Base-by-base conservation (phyloP, 2,329 filamentous ascomycete genomes). In the Ceratocystis cacaofunesta region DNA sequence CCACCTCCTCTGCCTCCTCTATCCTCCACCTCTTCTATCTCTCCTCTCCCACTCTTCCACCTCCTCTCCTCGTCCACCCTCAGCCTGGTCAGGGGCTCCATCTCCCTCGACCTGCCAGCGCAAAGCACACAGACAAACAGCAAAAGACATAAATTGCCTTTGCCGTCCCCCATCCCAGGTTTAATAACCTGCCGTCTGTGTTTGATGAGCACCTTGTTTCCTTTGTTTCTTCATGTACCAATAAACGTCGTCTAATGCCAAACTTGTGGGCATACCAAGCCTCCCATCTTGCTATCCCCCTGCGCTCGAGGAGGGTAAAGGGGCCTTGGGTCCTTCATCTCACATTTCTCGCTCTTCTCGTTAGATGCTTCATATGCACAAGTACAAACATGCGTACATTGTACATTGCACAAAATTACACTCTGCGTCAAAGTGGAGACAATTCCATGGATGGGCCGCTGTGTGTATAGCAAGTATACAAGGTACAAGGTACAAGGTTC, bases 161-260 rank as follows among this genome's bases (percentile, higher is more conserved):
- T 58, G 28, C 28, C 52, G 3, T 52, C 10, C 43, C 58, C 32
- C 32, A 41, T 61, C 60, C 17, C n/a, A 17, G 32, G 15, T 61
- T 43, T 44, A 60, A 61, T 61, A 41, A 46, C n/a, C 60, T 22
- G 36, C 22, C 22, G 25, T 61, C 60, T 43, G 60, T 61, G 36
- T 61, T 43, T 61, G 32, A 58, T 58, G 52, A 58, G 52, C 28
- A 32, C 10, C 25, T 36, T 58, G 52, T 58, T 58, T 32, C 28
- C 52, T 30, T 30, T 19, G 8, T 8, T 50, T 22, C 46, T 19
- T 50, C 22, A 32, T 36, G 52, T 30, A 36, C 52, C 52, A 58
- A 58, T 58, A 30, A 58, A 58, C 52, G 52, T 58, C 52, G 52
- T 17, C 52, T 58, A 58, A 58, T 32, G 52, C 52, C n/a, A 58